A percentile compares a stretch with the other conserved stretches of the same genome.
Evolutionary conservation across 768 basidiomycete species (phyloP).

Genomic region (Gloeophyllum trabeum): DNA sequence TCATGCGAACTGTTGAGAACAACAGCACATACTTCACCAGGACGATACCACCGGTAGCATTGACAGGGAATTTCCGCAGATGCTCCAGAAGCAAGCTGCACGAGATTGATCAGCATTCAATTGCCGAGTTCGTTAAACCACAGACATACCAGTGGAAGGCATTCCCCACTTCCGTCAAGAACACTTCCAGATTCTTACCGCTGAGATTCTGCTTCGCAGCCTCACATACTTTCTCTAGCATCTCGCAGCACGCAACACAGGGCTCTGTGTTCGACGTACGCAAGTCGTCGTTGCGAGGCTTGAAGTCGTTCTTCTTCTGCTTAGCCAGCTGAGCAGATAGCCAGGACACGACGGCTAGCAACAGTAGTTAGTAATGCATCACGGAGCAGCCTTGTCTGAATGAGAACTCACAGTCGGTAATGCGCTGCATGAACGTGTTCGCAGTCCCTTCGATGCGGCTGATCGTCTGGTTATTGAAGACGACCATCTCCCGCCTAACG

Average conservation of each 20-base stretch:
- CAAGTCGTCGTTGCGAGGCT: slow-evolving; percentile 90
- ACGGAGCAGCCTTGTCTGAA: neutral
- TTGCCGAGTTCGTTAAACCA: neutral
- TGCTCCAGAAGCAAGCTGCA: slow-evolving; percentile 84
- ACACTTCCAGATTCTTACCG: slow-evolving; percentile 88
- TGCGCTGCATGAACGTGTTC: slow-evolving; percentile 68
- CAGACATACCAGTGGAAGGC: slow-evolving; percentile 74
- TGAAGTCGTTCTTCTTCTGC: slow-evolving; percentile 95
- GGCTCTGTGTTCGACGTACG: slow-evolving; percentile 97
- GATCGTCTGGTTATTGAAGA: slow-evolving; percentile 84
- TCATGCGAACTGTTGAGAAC: too few species aligned
- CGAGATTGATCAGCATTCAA: neutral
- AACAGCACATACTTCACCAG: slow-evolving; percentile 71
- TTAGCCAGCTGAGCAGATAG: slow-evolving; percentile 68
- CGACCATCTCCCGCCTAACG: slow-evolving; percentile 81
- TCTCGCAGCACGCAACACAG: slow-evolving; percentile 77
- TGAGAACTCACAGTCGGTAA: slow-evolving; percentile 60
- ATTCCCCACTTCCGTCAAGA: slow-evolving; percentile 89
- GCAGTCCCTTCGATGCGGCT: slow-evolving; percentile 76
- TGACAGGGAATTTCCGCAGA: slow-evolving; percentile 92
- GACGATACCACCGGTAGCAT: slow-evolving; percentile 94
- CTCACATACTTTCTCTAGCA: slow-evolving; percentile 72
- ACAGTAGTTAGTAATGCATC: neutral
- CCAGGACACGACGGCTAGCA: slow-evolving; percentile 61
- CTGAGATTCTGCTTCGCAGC: slow-evolving; percentile 65